phyloP scores from a whole-genome alignment of 129 eudicot genomes.

The Flaveria sonorensis region DNA sequence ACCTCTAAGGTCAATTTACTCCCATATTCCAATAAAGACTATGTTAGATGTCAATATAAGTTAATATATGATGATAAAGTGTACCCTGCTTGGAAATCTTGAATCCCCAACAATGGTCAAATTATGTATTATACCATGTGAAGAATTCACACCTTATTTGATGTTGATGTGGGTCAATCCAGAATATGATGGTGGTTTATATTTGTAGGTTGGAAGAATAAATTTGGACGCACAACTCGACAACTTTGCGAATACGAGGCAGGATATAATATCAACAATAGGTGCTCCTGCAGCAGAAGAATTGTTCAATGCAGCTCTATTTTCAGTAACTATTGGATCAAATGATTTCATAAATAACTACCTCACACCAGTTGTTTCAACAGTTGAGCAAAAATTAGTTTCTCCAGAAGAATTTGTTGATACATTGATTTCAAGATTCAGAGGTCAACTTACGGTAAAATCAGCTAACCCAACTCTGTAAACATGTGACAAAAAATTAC shows the following conservation, averaged over 20 bases:
- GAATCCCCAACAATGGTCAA: no score
- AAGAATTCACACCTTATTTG: no score
- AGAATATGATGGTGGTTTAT: neutral
- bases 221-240: slow-evolving; percentile 85
- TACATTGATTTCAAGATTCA: slow-evolving; percentile 60
- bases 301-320: slow-evolving; percentile 56
- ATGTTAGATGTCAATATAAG: no score
- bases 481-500: no score
- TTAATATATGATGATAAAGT: no score
- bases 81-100: no score
- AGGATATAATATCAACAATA: slow-evolving; percentile 52
- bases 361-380: slow-evolving; percentile 59
- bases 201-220: slow-evolving; percentile 72
- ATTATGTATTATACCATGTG: no score
- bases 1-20: no score
- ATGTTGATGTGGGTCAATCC: no score
- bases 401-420: slow-evolving; percentile 65
- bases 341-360: slow-evolving; percentile 92
- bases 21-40: no score
- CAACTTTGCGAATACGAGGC: slow-evolving; percentile 81
- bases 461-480: no score
- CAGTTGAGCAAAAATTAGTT: slow-evolving; percentile 46
- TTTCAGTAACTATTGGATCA: slow-evolving; percentile 77
- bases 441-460: slow-evolving; percentile 69
- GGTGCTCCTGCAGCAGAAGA: slow-evolving; percentile 56